Evolutionary conservation across 2,329 filamentous ascomycete genomes (phyloP).

Genomic region (Albophoma yamanashiensis): DNA sequence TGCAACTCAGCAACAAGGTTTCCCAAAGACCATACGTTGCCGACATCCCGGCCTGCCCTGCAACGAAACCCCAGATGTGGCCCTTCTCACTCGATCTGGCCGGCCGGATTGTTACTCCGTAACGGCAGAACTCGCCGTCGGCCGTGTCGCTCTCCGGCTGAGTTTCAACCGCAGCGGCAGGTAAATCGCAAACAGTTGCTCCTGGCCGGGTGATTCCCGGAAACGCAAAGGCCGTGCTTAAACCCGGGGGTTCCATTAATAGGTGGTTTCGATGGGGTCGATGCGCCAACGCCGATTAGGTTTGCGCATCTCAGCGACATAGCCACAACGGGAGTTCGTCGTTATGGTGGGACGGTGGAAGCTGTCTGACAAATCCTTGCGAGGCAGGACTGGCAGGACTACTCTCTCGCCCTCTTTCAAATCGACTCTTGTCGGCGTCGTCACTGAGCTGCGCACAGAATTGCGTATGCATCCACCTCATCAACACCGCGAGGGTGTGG

Average conservation of each 20-base stretch:
- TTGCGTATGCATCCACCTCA: background rate
- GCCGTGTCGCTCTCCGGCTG: background rate
- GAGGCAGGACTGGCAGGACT: too few species aligned
- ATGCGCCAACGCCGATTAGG: background rate
- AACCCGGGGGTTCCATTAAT: background rate
- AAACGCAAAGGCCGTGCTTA: background rate
- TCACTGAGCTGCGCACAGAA: background rate
- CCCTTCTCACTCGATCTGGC: background rate
- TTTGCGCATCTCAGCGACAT: background rate
- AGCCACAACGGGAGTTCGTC: background rate
- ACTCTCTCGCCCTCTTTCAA: background rate
- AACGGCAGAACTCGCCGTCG: background rate
- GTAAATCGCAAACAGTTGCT: background rate
- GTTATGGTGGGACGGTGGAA: background rate
- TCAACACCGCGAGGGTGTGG: too few species aligned
- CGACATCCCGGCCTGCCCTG: too few species aligned
- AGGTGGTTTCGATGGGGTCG: background rate
- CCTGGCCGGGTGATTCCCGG: background rate
- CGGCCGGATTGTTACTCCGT: background rate
- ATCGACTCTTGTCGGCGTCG: background rate
- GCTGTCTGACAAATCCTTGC: background rate
- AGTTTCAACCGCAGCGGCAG: background rate
- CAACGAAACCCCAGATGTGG: too few species aligned
- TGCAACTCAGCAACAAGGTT: too few species aligned
- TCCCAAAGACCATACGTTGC: too few species aligned